Percentiles rank a stretch among this genome's conserved stretches.
Conservation (phyloP, 345 rosid genomes). For the Aethionema arabicum region DNA sequence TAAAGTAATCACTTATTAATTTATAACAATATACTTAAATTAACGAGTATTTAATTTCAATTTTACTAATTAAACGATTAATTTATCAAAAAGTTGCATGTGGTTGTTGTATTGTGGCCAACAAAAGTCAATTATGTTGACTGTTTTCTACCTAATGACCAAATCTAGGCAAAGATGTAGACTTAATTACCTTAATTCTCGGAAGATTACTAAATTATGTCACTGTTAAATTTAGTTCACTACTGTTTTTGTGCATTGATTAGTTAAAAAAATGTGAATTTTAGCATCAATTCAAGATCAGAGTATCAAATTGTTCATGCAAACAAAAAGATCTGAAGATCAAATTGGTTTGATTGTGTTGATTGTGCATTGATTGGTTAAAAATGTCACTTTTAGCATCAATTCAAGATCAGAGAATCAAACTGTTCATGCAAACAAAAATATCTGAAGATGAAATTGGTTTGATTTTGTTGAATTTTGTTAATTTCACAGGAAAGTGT, state of each 20-base stretch:
- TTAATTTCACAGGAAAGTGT: slow-evolving; percentile 52
- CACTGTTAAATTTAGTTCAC: slow-evolving; percentile 11
- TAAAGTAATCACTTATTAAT: neutral
- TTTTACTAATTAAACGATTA: slow-evolving; percentile 4
- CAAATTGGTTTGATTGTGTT: neutral
- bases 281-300: neutral
- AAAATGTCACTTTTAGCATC: neutral
- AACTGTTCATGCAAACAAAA: neutral
- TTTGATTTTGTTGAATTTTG: neutral
- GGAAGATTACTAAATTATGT: slow-evolving; percentile 2
- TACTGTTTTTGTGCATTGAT: neutral
- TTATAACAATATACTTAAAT: neutral
- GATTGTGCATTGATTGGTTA: too few species aligned
- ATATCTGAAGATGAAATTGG: neutral
- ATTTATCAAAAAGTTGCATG: slow-evolving; percentile 23
- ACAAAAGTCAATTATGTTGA: slow-evolving; percentile 25
- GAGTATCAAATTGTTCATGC: neutral
- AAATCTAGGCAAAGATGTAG: slow-evolving; percentile 23
- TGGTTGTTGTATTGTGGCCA: slow-evolving; percentile 25
- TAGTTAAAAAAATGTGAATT: neutral
- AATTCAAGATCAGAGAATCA: neutral
- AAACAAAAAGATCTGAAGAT: neutral
- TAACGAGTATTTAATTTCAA: neutral
- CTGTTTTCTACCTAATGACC: slow-evolving; percentile 2
- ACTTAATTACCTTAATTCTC: slow-evolving; percentile 29